These are phyloP conservation scores for Dothistroma pini DNA, from an alignment of 2,329 filamentous ascomycete genomes.

Conservation along the genomic window DNA sequence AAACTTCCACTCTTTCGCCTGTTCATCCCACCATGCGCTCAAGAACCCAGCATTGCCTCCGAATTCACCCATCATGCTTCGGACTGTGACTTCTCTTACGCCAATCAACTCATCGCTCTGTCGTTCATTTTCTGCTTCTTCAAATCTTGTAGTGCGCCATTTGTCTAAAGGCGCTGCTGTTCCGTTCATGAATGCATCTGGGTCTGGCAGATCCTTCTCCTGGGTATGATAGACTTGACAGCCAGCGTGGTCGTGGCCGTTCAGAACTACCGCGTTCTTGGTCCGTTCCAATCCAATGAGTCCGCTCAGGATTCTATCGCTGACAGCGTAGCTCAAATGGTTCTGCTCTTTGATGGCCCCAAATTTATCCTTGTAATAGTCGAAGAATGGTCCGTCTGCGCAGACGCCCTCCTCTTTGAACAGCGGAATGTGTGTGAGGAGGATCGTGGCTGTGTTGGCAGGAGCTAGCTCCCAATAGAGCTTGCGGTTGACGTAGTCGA, in stretches of 20 bases:
- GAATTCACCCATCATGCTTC: conserved; percentile 98
- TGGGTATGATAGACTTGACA: conserved; percentile 75
- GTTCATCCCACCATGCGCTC: conserved; percentile 81
- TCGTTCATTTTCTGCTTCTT: conserved; percentile 11
- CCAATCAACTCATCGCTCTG: conserved; percentile 46
- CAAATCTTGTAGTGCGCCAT: conserved; percentile 23
- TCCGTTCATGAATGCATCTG: neutral
- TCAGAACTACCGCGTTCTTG: conserved; percentile 74
- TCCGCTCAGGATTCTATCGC: conserved; percentile 69
- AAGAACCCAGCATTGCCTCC: conserved; percentile 87
- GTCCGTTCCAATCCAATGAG: conserved; percentile 74
- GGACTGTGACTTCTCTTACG: conserved; percentile 83
- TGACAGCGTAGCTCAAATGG: conserved; percentile 71
- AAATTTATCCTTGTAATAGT: conserved; percentile 64
- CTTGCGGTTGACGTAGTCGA: conserved; percentile 54
- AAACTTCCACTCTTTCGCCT: conserved; percentile 70
- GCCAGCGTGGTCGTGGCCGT: conserved; percentile 92
- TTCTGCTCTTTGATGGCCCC: conserved; percentile 87
- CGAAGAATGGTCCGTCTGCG: conserved; percentile 77
- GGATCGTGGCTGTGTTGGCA: conserved; percentile 61
- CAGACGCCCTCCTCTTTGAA: conserved; percentile 81
- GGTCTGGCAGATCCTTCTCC: conserved; percentile 18
- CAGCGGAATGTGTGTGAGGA: conserved; percentile 89
- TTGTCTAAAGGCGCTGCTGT: conserved; percentile 8
- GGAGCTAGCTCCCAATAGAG: conserved; percentile 12